Evolutionary conservation across 768 basidiomycete species (phyloP), one percentile per base, ranked within the genome.

Genomic region (Ramaria sp.): DNA sequence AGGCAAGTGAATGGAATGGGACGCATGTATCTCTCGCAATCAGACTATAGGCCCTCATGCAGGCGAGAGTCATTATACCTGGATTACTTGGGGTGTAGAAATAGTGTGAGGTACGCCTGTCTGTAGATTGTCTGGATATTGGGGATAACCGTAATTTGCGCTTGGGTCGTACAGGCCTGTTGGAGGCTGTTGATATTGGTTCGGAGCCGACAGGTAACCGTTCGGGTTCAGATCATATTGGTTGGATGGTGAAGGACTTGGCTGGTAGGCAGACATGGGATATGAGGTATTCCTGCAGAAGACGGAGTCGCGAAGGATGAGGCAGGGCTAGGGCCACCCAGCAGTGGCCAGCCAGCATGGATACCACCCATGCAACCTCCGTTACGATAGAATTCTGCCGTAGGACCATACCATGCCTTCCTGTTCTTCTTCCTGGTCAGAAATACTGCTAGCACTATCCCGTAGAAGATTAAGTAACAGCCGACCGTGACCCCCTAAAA

Each of bases 371-470:
- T 38, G 33, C 51, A 34, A 38, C 51, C 55, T 19, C 43, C 55
- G 20, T 57, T 50, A 9, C 15, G 24, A 38, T 57, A 57, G 31
- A 33, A 37, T 22, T n/a, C 20, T 17, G 55, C 55, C 10, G 42
- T 39, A 2, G n/a, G 33, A 34, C 46, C 31, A 57, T 57, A 57
- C 55, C 55, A 57, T 7, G 46, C 24, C 42, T 57, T 57, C n/a
- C 55, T 42, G 31, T 49, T 30, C 46, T 49, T 49, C 47, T 57
- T 46, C 4, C 55, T 46, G 5, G 20, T 42, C 7, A 31, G 12
- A 27, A 47, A 57, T 4, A 57, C 47, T 11, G 22, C 34, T 22
- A 57, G 47, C 10, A 19, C 55, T 15, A 30, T 20, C 37, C 27
- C 45, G 22, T 13, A 48, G 3, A 57, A 17, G 9, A 57, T n/a